phyloP scores from a whole-genome alignment of 163 green algal genomes.

The Chlorella variabilis region DNA sequence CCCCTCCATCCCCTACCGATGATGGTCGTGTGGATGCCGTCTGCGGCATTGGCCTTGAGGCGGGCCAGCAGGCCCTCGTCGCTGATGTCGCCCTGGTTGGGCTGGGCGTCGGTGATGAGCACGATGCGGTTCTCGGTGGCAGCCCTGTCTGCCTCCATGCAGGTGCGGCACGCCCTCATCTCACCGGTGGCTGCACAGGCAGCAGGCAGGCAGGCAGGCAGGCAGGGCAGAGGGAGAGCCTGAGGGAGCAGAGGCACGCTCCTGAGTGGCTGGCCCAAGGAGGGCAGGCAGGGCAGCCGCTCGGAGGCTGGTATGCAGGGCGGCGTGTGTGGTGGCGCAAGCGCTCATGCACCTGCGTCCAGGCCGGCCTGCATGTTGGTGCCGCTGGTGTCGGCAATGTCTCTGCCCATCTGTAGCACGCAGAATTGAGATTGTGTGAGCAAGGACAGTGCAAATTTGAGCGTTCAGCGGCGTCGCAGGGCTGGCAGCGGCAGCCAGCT shows the following conservation, averaged over 20 bases:
- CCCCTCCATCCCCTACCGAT: no score
- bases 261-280: no score
- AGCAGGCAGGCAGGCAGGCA: no score
- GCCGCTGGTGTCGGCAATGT: neutral
- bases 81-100: constrained; percentile 41
- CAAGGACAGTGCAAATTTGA: neutral
- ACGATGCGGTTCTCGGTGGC: constrained; percentile 44
- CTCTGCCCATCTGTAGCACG: neutral
- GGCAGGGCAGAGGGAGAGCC: no score
- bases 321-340: neutral
- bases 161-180: constrained; percentile 27
- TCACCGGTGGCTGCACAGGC: constrained; percentile 10
- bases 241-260: no score
- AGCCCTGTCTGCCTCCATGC: constrained; percentile 17
- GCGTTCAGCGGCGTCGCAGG: neutral
- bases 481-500: no score
- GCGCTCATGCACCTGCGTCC: neutral
- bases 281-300: no score
- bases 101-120: constrained; percentile 48
- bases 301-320: neutral
- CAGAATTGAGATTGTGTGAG: no score
- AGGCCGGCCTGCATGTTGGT: constrained; percentile 30
- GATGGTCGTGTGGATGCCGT: constrained; percentile 41
- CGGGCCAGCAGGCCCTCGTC: constrained; percentile 11
- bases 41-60: constrained; percentile 34